Base-by-base conservation (phyloP, 129 eudicot species). In the Pseudognaphalium luteoalbum region DNA sequence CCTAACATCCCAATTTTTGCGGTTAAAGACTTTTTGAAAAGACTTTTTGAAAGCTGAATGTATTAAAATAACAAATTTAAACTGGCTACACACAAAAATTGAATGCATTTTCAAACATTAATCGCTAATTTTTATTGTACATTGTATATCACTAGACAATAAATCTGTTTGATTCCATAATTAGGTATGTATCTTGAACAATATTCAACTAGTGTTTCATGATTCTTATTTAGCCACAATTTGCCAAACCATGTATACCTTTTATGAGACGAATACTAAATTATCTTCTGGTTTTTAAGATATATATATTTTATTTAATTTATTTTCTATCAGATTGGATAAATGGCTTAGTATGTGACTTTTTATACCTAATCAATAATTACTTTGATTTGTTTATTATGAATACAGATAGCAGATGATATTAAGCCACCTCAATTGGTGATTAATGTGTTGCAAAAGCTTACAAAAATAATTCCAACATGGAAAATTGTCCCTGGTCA, bases 401-500 rank as follows among this genome's bases (percentile, higher is more conserved):
- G 6, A 11, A 32, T 51, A 4, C 78, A 90, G 96, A 85, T 90
- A 56, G 89, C 92, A 30, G 96, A 90, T 75, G 82, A 87, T 7
- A 15, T 90, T 25, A 85, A 83, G 77, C 92, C 92, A 41, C 82
- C 76, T 68, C 87, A 77, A 56, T 17, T 80, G 32, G 80, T 82
- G 71, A 68, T 85, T 52, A 73, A 25, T 35, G 77, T 85, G 42
- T 32, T 87, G n/a, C 80, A 57, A 9, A 81, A 74, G 80, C 86
- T 88, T 21, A 20, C 83, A 71, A 62, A 35, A 66, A 19, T 83
- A 15, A 85, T 83, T 73, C 89, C 92, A 50, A 85, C 89, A 8
- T 85, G 92, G 92, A 88, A 76, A 64, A 83, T 88, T 22, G 81
- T 88, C 44, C 92, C 92, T 0, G 82, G 84, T 52, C 78, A 81